These are phyloP conservation scores for Lepidium africanum DNA, from an alignment of 345 rosid species.

Conservation along the genomic window DNA sequence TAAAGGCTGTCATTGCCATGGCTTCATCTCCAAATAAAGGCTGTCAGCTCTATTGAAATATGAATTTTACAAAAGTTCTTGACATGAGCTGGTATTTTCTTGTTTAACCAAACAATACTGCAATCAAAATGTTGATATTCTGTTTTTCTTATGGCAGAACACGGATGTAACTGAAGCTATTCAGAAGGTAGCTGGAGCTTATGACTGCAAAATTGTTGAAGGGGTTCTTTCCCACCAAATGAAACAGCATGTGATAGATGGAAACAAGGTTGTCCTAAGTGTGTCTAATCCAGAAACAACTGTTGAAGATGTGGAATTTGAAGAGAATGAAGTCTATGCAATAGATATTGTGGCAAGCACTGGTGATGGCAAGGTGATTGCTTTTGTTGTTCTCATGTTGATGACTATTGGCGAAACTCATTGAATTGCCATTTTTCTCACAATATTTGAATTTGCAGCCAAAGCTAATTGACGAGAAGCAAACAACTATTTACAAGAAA, in stretches of 20 bases:
- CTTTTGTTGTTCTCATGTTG: neutral
- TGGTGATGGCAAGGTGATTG: slow-evolving; percentile 94
- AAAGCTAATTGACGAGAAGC: slow-evolving; percentile 87
- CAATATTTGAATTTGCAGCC: slow-evolving; percentile 51
- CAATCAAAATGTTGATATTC: neutral
- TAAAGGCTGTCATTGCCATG: neutral
- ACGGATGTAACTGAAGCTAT: slow-evolving; percentile 93
- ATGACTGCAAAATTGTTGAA: slow-evolving; percentile 95
- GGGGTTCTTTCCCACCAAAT: slow-evolving; percentile 96
- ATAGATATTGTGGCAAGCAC: slow-evolving; percentile 88
- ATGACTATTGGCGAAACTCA: neutral
- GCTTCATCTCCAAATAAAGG: neutral
- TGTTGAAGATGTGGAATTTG: slow-evolving; percentile 92
- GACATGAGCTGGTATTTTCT: neutral
- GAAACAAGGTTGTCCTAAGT: slow-evolving; percentile 68
- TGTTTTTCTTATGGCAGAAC: slow-evolving; percentile 49
- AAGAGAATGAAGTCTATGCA: slow-evolving; percentile 94
- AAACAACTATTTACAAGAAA: slow-evolving; percentile 88
- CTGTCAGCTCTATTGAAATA: neutral
- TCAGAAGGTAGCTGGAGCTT: slow-evolving; percentile 92
- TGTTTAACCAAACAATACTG: neutral
- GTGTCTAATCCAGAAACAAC: slow-evolving; percentile 71
- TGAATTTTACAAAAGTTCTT: neutral
- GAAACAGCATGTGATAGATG: slow-evolving; percentile 87
- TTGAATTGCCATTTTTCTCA: neutral